A percentile compares a stretch with the other conserved stretches of the same genome.
Conservation (phyloP, 1,284 basidiomycete genomes). For the Leccinum subfulvum region DNA sequence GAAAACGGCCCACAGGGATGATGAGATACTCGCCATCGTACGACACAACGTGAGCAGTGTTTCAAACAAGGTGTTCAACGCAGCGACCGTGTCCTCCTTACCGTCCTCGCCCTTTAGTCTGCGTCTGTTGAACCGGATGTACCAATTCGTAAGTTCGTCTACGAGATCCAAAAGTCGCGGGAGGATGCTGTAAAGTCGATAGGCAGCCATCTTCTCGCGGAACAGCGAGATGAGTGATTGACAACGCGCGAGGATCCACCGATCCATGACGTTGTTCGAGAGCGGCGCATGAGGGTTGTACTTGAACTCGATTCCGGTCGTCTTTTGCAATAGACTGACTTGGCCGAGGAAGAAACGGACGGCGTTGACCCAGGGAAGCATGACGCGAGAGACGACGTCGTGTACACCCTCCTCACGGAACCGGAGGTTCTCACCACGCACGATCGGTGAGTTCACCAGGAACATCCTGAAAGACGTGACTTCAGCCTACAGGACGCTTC, state of each 20-base stretch:
- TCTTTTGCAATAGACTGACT: conserved; percentile 85
- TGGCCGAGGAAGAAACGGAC: conserved; percentile 99
- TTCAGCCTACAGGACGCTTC: not conserved
- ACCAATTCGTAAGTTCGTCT: conserved; percentile 99
- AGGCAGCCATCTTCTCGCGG: conserved; percentile 93
- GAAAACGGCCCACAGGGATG: conserved; percentile 3
- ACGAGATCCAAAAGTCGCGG: conserved; percentile 91
- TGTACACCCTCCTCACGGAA: conserved; percentile 99
- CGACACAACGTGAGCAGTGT: conserved; percentile 91
- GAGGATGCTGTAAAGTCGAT: conserved; percentile 97
- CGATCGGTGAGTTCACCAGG: conserved; percentile 98
- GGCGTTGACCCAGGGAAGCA: conserved; percentile 98
- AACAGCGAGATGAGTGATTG: conserved; percentile 95
- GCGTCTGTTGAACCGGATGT: conserved; percentile 97
- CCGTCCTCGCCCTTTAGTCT: conserved; percentile 96
- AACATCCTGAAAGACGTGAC: conserved; percentile 68
- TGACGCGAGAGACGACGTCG: conserved; percentile 92
- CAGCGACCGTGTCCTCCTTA: conserved; percentile 82
- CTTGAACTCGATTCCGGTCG: conserved; percentile 75
- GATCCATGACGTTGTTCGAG: conserved; percentile 95
- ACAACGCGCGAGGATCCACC: conserved; percentile 96
- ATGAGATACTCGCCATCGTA: conserved; percentile 73
- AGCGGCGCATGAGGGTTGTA: conserved; percentile 87
- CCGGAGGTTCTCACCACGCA: conserved; percentile 95
- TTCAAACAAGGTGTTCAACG: conserved; percentile 96